Evolutionary conservation across 2,329 filamentous ascomycete species (phyloP), one percentile per base, ranked within the genome.

Genomic region (Mycosphaerella arachidis): DNA sequence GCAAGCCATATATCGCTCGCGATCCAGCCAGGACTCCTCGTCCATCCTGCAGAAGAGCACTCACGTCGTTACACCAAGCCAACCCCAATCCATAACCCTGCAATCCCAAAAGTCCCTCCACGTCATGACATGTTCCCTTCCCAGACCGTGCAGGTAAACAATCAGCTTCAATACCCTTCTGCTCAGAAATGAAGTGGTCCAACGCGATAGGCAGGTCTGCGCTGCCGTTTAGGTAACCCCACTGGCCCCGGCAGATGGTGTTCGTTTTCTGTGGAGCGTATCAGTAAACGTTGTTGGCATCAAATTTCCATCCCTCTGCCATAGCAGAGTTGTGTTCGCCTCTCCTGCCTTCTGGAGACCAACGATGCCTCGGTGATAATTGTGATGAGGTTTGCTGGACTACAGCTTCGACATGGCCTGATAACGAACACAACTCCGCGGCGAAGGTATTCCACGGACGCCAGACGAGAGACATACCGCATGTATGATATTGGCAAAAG

Each of bases 21-120:
- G 24, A 24, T 24, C 24, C 24, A 24, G 1, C 24, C 24, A 24
- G 24, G 24, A 24, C 24, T 24, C 24, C 24, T 24, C 24, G 24
- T 24, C 24, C 24, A 24, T 24, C 24, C 24, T 30, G 8, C 7
- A 48, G 29, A 27, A 12, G 6, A 33, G 3, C 16, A 52, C 50
- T 52, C 18, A 52, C 50, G 18, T 52, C 50, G 18, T 52, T 52
- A 35, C 50, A 52, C 50, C 50, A 52, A 35, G 50, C 50, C 50
- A 52, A 20, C 4, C 50, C 50, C n/a, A 52, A 13, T n/a, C 50
- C 50, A 10, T 52, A 13, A 4, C 20, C 24, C 20, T 24, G 10
- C 27, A 52, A 20, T 31, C 30, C 30, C 24, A 52, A 6, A 16
- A 52, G 30, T 35, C 24, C 50, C n/a, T 52, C 30, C 16, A 52